phyloP scores from a whole-genome alignment of 169 alveolate species.

The Perkinsus marinus region DNA sequence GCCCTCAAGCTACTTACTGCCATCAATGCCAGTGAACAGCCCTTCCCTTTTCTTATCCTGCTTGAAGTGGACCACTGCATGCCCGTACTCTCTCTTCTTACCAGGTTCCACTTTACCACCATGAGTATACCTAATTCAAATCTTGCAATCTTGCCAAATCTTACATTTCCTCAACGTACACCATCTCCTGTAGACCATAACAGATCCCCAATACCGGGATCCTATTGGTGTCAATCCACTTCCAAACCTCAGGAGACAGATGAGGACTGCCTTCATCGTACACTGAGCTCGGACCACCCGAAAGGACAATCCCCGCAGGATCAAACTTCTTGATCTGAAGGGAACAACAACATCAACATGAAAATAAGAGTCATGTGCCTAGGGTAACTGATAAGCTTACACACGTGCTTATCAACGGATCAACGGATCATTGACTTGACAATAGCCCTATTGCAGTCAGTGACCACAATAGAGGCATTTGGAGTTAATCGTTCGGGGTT shows the following conservation, averaged over 20 bases:
- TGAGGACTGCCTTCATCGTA: slow-evolving; percentile 41
- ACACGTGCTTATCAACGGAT: too few relatives aligned
- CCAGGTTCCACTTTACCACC: slow-evolving; percentile 27
- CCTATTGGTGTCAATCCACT: neutral
- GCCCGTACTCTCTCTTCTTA: slow-evolving; percentile 21
- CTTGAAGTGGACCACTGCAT: slow-evolving; percentile 4
- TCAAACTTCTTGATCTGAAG: slow-evolving; percentile 24
- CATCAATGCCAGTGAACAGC: neutral
- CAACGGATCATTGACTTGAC: too few relatives aligned
- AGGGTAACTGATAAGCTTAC: too few relatives aligned
- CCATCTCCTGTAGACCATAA: slow-evolving; percentile 40
- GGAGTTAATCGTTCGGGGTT: too few relatives aligned
- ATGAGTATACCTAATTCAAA: neutral
- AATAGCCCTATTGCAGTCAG: too few relatives aligned
- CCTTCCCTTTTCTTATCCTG: neutral
- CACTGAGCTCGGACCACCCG: slow-evolving; percentile 44
- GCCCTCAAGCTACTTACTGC: neutral
- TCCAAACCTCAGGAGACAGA: slow-evolving; percentile 11
- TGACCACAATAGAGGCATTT: too few relatives aligned
- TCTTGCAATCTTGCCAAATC: neutral
- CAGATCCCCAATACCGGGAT: slow-evolving; percentile 40
- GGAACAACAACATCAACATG: too few relatives aligned
- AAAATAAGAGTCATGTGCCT: too few relatives aligned
- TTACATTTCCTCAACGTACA: neutral
- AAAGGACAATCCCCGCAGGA: slow-evolving; percentile 28